Base-by-base conservation (phyloP, 2,329 filamentous ascomycete species). In the Neofusicoccum laricinum region DNA sequence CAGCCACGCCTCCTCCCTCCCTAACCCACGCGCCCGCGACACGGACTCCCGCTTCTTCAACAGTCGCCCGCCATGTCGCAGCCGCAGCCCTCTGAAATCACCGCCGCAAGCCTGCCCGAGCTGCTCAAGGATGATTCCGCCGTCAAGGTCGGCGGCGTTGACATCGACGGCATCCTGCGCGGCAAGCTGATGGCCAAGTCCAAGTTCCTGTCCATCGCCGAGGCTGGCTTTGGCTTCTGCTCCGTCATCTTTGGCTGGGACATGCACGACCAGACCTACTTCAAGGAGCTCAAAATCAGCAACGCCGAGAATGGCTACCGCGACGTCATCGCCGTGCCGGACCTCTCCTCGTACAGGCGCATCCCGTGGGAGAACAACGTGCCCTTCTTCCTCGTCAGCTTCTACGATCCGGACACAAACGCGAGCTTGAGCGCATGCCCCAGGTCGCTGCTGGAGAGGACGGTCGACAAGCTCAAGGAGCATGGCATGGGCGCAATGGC, bases 191-290 rank as follows among this genome's bases (percentile, higher is more conserved):
- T 97, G 78, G 92, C 92, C 71, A 96, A 96, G 84, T 90, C 89
- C 75, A 97, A 97, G 80, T 97, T 97, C 77, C 81, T 97, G 41
- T 92, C 90, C 34, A 86, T 97, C 61, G 89, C 89, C n/a, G 78
- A 86, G 46, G 85, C 87, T 49, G 93, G 93, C 59, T 97, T 97
- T 71, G 93, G 93, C 62, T 97, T 97, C 82, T 97, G 93, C 82
- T 95, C 91, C 19, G 92, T 97, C 69, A 88, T 97, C 68, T 97
- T 96, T 72, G 93, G 93, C 75, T 97, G 93, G 93, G 93, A 97
- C 78, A 96, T 97, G 92, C 93, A 97, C 78, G 93, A 97, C 73
- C 84, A 88, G 80, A 96, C 92, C 11, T 97, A 97, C 77, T 89
- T 91, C 75, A 87, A 85, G 70, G 93, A 97, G 79, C 85, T 97